Percentiles rank a stretch among this genome's conserved stretches.
phyloP scores from a whole-genome alignment of 2,329 filamentous ascomycete genomes.

The Penicillium sp. region DNA sequence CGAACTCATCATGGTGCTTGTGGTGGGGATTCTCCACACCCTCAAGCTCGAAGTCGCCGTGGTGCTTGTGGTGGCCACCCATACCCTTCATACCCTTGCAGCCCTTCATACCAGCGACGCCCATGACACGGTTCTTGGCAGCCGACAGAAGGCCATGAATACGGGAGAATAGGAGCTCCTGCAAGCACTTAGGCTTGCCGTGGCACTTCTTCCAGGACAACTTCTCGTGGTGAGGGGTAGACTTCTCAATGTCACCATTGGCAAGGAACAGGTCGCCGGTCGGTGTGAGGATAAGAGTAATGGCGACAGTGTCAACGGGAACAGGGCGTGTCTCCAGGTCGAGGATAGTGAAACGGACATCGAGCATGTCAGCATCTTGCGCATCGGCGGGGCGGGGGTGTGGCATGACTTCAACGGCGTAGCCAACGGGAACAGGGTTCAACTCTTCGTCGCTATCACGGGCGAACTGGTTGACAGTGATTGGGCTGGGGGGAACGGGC shows the following conservation, averaged over 20 bases:
- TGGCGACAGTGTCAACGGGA: conserved; percentile 45
- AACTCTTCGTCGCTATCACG: conserved; percentile 39
- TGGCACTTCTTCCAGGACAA: conserved; percentile 46
- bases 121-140: conserved; percentile 39
- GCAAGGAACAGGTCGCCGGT: conserved; percentile 40
- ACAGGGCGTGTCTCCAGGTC: conserved; percentile 45
- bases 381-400: conserved; percentile 30
- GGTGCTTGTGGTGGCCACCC: conserved; percentile 5
- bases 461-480: conserved; percentile 35
- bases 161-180: conserved; percentile 40
- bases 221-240: conserved; percentile 34
- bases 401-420: conserved; percentile 44
- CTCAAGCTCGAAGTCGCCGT: conserved; percentile 1
- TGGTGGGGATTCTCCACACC: conserved; percentile 1
- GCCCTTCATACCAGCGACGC: conserved; percentile 18
- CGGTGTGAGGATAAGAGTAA: conserved; percentile 40
- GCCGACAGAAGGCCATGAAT: conserved; percentile 40
- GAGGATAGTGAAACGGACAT: conserved; percentile 48
- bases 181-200: conserved; percentile 41
- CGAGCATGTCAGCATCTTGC: conserved; percentile 35
- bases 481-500: conserved; percentile 29
- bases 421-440: conserved; percentile 42
- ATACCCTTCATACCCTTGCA: neutral
- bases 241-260: conserved; percentile 39
- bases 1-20: conserved; percentile 6